Percentiles rank a stretch among this genome's conserved stretches.
Conservation (phyloP, 768 basidiomycete genomes). For the Candolleomyces aberdarensis region DNA sequence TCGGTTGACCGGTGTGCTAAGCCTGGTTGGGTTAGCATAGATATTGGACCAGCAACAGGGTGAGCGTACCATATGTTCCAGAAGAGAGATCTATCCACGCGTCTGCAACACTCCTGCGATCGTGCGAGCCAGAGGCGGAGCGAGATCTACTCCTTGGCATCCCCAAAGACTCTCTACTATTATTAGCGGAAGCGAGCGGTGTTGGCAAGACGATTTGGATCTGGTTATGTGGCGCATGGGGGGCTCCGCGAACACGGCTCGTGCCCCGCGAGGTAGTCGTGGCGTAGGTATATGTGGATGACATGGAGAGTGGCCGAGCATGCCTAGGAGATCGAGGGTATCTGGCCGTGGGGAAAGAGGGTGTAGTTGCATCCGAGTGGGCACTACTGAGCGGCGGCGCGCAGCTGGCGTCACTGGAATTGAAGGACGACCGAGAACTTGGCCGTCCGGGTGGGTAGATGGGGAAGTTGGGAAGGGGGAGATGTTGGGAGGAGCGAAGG, state of each 20-base stretch:
- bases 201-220: conserved; percentile 68
- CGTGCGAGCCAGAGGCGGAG: background rate
- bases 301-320: conserved; percentile 34
- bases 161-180: conserved; percentile 12
- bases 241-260: conserved; percentile 48
- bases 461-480: conserved; percentile 19
- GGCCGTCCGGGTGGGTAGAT: conserved; percentile 16
- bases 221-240: conserved; percentile 58
- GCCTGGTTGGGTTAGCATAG: no score
- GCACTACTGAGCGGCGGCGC: conserved; percentile 6
- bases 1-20: background rate
- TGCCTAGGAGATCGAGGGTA: conserved; percentile 14
- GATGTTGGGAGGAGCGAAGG: conserved; percentile 16
- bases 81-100: conserved; percentile 17
- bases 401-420: conserved; percentile 11
- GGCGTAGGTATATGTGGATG: conserved; percentile 27
- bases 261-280: conserved; percentile 25
- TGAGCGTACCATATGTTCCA: conserved; percentile 1
- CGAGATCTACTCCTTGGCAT: background rate
- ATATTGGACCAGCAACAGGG: no score
- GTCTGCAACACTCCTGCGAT: conserved; percentile 24
- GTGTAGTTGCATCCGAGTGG: background rate
- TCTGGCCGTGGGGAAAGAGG: conserved; percentile 9
- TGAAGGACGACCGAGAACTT: conserved; percentile 27
- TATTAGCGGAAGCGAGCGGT: conserved; percentile 48